Evolutionary conservation across 805 yeast genomes (phyloP), one percentile per base, ranked within the genome.

Genomic region (Zygoascus flipseniorum): DNA sequence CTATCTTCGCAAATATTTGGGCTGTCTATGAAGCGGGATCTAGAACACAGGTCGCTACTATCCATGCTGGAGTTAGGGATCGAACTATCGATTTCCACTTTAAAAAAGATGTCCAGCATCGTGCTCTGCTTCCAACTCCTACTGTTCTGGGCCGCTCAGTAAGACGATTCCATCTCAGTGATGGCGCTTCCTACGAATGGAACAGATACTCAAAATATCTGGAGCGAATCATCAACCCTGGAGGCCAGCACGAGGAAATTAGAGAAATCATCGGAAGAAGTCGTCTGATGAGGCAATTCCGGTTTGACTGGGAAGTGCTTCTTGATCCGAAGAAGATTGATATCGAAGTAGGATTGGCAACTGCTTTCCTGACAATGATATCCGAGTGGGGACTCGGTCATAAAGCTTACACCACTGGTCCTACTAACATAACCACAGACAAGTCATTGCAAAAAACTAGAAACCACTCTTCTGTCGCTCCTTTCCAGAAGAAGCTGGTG

Each of bases 331-430:
- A 62, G 1, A 69, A 71, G 57, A 67, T 79, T 28, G 81, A 78
- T 60, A 63, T 70, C n/a, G 78, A 77, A 52, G 69, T 76, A 43
- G 84, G 79, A 2, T 62, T 82, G 50, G 78, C 81, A n/a, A 80
- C 86, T 6, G 84, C 76, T 0, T 82, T 81, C 59, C 66, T 79
- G 52, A 73, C 84, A 18, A 80, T 82, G 82, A 70, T 79, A 69
- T 78, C 85, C n/a, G 82, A 80, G 65, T 82, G 87, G 87, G 81
- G 81, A 20, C 64, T 72, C 49, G 82, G 82, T 50, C 78, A 73
- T 62, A 69, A 68, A 56, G 77, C 82, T 14, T 76, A 73, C 51
- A 77, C 83, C 26, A 70, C 75, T 47, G 83, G 83, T 16, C 83
- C 83, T 26, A 76, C 81, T 8, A 46, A 46, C 31, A 31, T 19